These are phyloP conservation scores for Coemansia sp. DNA, from an alignment of 192 early-diverging fungal genomes.

Conservation along the genomic window DNA sequence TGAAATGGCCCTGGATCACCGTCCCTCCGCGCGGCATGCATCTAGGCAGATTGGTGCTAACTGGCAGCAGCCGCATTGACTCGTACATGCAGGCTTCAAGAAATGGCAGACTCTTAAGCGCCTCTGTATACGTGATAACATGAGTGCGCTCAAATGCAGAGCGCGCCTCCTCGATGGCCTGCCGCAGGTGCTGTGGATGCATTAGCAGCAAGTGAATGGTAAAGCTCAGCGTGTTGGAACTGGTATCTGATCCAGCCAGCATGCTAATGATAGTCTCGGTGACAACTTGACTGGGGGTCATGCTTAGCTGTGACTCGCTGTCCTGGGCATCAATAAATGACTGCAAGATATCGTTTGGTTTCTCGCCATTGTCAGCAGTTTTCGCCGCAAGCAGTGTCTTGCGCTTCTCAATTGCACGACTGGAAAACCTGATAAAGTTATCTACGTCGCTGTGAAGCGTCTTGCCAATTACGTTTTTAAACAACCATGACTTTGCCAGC, in stretches of 20 bases:
- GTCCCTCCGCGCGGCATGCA: constrained; percentile 35
- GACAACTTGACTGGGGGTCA: constrained; percentile 38
- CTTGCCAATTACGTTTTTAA: constrained; percentile 11
- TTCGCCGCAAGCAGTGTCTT: background rate
- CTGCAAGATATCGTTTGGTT: constrained; percentile 43
- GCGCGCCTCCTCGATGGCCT: constrained; percentile 25
- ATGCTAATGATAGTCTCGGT: constrained; percentile 36
- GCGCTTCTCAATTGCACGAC: constrained; percentile 27
- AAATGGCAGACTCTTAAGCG: constrained; percentile 26
- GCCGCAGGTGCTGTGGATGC: constrained; percentile 23
- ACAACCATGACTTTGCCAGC: constrained; percentile 16
- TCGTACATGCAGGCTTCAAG: constrained; percentile 48
- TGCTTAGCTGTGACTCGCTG: constrained; percentile 22
- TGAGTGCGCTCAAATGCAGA: constrained; percentile 9
- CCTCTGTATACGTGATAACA: constrained; percentile 26
- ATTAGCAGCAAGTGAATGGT: constrained; percentile 36
- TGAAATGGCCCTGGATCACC: constrained; percentile 30
- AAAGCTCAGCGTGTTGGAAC: constrained; percentile 40
- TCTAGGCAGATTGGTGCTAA: constrained; percentile 31
- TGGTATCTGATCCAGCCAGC: constrained; percentile 46
- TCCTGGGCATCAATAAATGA: constrained; percentile 49
- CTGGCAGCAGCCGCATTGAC: constrained; percentile 36
- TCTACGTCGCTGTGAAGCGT: constrained; percentile 20
- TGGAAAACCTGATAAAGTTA: constrained; percentile 26
- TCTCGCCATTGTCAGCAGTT: background rate